Base-by-base conservation (phyloP, 2,329 filamentous ascomycete genomes). In the Cladophialophora carrionii region DNA sequence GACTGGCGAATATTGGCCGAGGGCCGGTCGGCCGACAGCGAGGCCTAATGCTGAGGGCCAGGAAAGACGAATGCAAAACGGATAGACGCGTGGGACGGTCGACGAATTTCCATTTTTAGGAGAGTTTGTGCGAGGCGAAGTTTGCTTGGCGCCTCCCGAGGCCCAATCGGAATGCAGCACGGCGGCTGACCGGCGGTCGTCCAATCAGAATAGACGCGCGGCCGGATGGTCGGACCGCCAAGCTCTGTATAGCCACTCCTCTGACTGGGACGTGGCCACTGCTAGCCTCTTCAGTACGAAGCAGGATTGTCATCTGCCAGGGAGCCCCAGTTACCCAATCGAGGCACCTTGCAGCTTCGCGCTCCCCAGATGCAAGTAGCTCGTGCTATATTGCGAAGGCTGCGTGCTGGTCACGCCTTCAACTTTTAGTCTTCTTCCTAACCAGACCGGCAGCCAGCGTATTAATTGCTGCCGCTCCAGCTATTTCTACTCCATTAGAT, bases 361-460 rank as follows among this genome's bases (percentile, higher is more conserved):
- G 22, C 46, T 31, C 24, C 4, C 43, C 34, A 20, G 3, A 46
- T 43, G 37, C 9, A 46, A 26, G 7, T 5, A 43, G 37, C 6
- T n/a, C 37, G 34, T 48, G 22, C 37, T 32, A 32, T 29, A 20
- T 12, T 41, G 20, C 43, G 48, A 41, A 7, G 22, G 22, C 24
- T 20, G 37, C n/a, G 2, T 61, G 20, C 12, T 61, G 4, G 26
- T 41, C 29, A 3, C 37, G 49, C 8, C n/a, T 37, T 65, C 53
- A 69, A 32, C 34, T 32, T 61, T 71, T 72, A 2, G 64, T 62
- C 56, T 71, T 72, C 61, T 72, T 72, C 52, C 64, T 62, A 12
- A 71, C 57, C n/a, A 71, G n/a, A 14, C 57, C 57, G 46, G 67
- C 53, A 12, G 67, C 34, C 4, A 71, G 56, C 5, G 58, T 60